Conservation (phyloP, 2,329 filamentous ascomycete species). For the Colletotrichum nymphaeae region DNA sequence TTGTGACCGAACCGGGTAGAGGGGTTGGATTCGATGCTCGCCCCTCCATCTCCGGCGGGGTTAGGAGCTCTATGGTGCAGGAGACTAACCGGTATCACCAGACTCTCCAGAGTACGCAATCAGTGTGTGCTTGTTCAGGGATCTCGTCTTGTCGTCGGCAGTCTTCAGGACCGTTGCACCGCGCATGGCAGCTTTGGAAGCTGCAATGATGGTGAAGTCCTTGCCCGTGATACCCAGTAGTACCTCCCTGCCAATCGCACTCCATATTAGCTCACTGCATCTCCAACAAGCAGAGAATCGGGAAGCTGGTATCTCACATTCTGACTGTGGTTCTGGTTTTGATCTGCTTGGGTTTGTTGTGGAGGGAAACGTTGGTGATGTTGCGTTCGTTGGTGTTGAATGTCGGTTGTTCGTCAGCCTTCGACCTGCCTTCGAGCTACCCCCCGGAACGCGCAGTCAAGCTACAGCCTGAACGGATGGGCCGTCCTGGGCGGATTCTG, state of each 20-base stretch:
- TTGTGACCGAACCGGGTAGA: neutral
- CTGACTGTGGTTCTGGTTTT: constrained; percentile 36
- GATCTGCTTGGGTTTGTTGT: constrained; percentile 12
- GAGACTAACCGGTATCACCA: constrained; percentile 83
- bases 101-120: constrained; percentile 97
- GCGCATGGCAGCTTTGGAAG: constrained; percentile 98
- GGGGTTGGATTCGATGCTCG: neutral
- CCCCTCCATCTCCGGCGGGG: neutral
- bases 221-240: constrained; percentile 98
- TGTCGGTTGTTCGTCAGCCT: constrained; percentile 32
- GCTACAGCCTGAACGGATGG: constrained; percentile 52
- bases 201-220: constrained; percentile 98
- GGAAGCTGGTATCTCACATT: constrained; percentile 41
- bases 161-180: constrained; percentile 96
- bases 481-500: constrained; percentile 40
- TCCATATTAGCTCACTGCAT: constrained; percentile 34
- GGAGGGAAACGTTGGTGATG: constrained; percentile 24
- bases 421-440: constrained; percentile 32
- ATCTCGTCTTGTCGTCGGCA: constrained; percentile 94
- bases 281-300: neutral
- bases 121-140: constrained; percentile 91
- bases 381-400: constrained; percentile 12
- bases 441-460: constrained; percentile 50
- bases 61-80: neutral
- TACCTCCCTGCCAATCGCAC: constrained; percentile 79